Percentiles rank a stretch among this genome's conserved stretches.
These are phyloP conservation scores for Sonneratia alba DNA, from an alignment of 345 rosid species.

Conservation along the genomic window DNA sequence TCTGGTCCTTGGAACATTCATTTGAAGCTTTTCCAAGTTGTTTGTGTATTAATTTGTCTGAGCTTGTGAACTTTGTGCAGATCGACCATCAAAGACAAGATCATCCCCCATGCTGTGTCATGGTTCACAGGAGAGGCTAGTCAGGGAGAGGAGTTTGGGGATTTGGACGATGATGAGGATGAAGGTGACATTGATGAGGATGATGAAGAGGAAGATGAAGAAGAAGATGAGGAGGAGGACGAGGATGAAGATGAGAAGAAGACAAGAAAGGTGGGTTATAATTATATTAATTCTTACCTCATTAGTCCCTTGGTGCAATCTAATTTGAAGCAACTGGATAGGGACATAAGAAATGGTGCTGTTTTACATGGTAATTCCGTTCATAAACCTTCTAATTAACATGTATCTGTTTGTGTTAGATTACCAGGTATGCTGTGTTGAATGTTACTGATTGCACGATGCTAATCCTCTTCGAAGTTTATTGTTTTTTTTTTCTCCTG, in stretches of 20 bases:
- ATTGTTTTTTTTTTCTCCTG: too few species aligned
- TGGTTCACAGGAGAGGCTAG: constrained; percentile 19
- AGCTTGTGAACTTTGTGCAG: not conserved
- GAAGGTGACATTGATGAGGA: constrained; percentile 47
- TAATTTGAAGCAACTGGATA: not conserved
- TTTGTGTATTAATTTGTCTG: not conserved
- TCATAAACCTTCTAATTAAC: too few species aligned
- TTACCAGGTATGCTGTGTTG: too few species aligned
- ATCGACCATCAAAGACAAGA: constrained; percentile 9
- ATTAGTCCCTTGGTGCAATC: not conserved
- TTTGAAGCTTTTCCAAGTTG: too few species aligned
- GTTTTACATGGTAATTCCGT: too few species aligned
- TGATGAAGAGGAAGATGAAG: constrained; percentile 18
- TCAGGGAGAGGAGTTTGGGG: constrained; percentile 46
- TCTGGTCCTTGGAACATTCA: not conserved
- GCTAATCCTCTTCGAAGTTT: not conserved
- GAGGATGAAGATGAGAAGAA: constrained; percentile 56
- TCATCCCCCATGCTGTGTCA: constrained; percentile 15
- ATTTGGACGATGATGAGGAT: constrained; percentile 33
- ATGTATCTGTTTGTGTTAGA: too few species aligned
- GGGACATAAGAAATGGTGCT: not conserved
- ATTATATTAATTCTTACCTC: not conserved
- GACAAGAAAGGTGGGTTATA: constrained; percentile 23
- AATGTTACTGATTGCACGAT: not conserved
- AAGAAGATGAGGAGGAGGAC: constrained; percentile 32